Base-by-base conservation (phyloP, 23 red algal genomes). In the Gracilariopsis chorda region DNA sequence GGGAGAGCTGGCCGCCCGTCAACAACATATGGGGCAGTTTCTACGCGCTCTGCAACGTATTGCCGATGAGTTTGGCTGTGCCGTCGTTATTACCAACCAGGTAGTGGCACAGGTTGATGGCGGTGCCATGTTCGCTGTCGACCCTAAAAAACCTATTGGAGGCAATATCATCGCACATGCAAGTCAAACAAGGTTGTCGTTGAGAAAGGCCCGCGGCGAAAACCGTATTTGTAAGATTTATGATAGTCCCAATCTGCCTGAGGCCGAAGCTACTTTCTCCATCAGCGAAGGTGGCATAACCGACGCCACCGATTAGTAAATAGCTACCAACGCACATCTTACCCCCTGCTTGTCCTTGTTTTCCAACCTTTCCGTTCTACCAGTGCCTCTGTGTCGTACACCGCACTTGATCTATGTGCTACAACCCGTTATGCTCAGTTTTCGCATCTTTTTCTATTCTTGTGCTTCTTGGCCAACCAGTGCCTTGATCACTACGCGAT, bases 101-200 rank as follows among this genome's bases (percentile, higher is more conserved):
- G 96, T 98, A 17, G 96, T 98, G 23, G 96, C 96, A 20, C 93
- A 98, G 89, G 92, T 95, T 4, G 96, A 98, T 76, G 95, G 95
- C 32, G 95, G 88, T n/a, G 96, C 96, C 35, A 98, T 98, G 96
- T 95, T 98, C 59, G 86, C 78, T 25, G 84, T 87, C 21, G 96
- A 98, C 47, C 96, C 96, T 25, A 95, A 95, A 47, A 95, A 95
- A 35, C 96, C 96, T 17, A 95, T 98, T 45, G 96, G 96, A 27
- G 96, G 96, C 16, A 98, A 98, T 42, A 98, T 98, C 80, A 98
- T 98, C 53, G 96, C 96, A 4, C 96, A 98, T 82, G 96, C 96
- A 1, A 90, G 87, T 48, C 96, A 98, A 86, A 98, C 96, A 29
- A 65, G 96, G 25, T 40, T 98, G 52, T 93, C 80, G 43, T 90